A percentile compares a stretch with the other conserved stretches of the same genome.
phyloP scores from a whole-genome alignment of 2,329 filamentous ascomycete genomes.

The Sporothrix inflata region DNA sequence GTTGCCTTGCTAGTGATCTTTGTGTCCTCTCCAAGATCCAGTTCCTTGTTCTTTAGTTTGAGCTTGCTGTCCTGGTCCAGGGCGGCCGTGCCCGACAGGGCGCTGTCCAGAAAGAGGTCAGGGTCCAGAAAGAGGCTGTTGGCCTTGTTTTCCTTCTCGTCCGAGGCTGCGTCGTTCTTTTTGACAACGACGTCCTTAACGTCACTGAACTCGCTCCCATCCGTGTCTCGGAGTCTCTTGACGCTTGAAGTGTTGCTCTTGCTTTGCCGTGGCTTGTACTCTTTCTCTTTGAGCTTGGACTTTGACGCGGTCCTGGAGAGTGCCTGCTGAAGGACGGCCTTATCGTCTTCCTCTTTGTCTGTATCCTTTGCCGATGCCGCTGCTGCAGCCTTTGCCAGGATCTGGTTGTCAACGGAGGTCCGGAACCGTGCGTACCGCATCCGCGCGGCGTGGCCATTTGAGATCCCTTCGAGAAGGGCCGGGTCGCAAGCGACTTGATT shows the following conservation, averaged over 20 bases:
- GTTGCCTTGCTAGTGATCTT: slow-evolving; percentile 39
- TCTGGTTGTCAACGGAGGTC: slow-evolving; percentile 43
- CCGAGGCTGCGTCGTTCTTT: background rate
- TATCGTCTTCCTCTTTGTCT: background rate
- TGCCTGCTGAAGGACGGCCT: background rate
- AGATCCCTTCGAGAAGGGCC: slow-evolving; percentile 56
- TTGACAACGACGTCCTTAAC: background rate
- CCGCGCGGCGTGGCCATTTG: slow-evolving; percentile 63
- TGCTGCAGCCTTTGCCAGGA: background rate
- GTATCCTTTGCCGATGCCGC: background rate
- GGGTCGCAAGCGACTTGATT: slow-evolving; percentile 59
- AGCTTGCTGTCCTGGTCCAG: background rate
- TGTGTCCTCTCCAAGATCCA: background rate
- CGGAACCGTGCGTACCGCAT: slow-evolving; percentile 63
- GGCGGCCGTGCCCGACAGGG: background rate
- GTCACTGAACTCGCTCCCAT: background rate
- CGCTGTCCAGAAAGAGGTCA: background rate
- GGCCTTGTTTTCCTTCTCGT: slow-evolving; percentile 40
- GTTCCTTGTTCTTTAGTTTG: background rate
- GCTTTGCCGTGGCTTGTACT: slow-evolving; percentile 47
- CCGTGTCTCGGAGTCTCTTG: background rate
- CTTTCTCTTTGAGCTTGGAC: slow-evolving; percentile 46
- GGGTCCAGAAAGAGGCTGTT: background rate
- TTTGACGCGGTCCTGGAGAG: background rate
- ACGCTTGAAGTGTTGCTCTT: slow-evolving; percentile 44